Evolutionary conservation across 2,329 filamentous ascomycete species (phyloP).

Genomic region (Nemania serpens): DNA sequence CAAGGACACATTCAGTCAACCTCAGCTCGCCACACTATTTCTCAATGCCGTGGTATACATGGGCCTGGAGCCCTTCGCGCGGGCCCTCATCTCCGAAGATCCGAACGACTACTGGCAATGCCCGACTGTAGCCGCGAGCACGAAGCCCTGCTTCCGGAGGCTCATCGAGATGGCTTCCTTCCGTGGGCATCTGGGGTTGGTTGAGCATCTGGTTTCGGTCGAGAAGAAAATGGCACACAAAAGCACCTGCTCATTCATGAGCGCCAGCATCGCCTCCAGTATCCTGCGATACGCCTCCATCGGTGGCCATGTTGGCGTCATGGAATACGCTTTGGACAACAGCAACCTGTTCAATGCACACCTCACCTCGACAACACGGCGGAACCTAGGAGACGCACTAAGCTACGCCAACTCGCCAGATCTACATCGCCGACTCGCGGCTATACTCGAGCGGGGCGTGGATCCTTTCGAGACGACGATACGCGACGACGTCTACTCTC

Average conservation of each 20-base stretch:
- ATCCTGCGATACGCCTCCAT: slow-evolving; percentile 27
- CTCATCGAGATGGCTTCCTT: slow-evolving; percentile 30
- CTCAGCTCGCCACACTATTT: slow-evolving; percentile 27
- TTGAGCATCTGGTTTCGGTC: slow-evolving; percentile 26
- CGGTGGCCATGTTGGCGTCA: slow-evolving; percentile 13
- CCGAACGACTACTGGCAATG: slow-evolving; percentile 30
- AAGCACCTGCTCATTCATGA: slow-evolving; percentile 22
- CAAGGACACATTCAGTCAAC: slow-evolving; percentile 26
- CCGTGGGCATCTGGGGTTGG: slow-evolving; percentile 25
- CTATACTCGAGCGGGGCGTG: slow-evolving; percentile 16
- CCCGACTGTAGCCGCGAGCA: slow-evolving; percentile 28
- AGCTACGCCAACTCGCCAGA: slow-evolving; percentile 15
- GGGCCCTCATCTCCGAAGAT: slow-evolving; percentile 29
- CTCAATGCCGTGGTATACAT: slow-evolving; percentile 31
- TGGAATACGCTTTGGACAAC: slow-evolving; percentile 27
- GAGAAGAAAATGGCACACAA: slow-evolving; percentile 23
- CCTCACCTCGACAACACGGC: slow-evolving; percentile 22
- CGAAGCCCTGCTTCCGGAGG: slow-evolving; percentile 25
- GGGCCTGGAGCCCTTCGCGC: slow-evolving; percentile 27
- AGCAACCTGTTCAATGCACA: slow-evolving; percentile 22
- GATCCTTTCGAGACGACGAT: slow-evolving; percentile 20
- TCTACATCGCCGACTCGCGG: slow-evolving; percentile 9
- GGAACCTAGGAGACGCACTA: slow-evolving; percentile 22
- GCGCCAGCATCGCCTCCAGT: slow-evolving; percentile 23
- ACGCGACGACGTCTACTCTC: slow-evolving; percentile 22